Base-by-base conservation (phyloP, 345 rosid genomes). In the Salix koriyanagi region DNA sequence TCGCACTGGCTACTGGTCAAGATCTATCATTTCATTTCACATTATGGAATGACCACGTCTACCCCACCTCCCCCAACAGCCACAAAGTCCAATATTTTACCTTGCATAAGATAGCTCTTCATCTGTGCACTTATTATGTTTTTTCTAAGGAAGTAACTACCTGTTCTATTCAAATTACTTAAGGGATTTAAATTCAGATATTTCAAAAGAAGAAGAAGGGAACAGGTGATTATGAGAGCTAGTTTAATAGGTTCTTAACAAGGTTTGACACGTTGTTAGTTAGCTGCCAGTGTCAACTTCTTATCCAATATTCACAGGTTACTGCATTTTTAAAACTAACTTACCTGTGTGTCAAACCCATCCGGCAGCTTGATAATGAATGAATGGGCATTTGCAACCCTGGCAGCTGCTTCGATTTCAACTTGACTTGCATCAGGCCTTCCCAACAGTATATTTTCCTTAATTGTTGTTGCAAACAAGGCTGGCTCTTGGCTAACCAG, bases 401-500 rank as follows among this genome's bases (percentile, higher is more conserved):
- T 86, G 65, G 99, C 99, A 15, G 99, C 99, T 76, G 93, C 99
- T 67, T 95, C 99, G 0, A 95, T 81, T 85, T 95, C 99, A 5
- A 83, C 86, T 73, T 77, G 89, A 74, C 86, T 87, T 4, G 99
- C 96, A 68, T 89, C 96, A 1, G 99, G 94, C 79, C 99, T 90
- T 79, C 97, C 99, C 75, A 95, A 80, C 26, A 95, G 89, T 80
- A 95, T 91, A 79, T 95, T 95, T 76, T 95, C 99, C 84, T 87
- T 95, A 75, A 95, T 95, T 77, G 94, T 87, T 83, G 99, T 93
- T 1, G 99, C 99, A 46, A 95, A 95, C 21, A 95, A 79, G 7
- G 97, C 97, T 26, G 97, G 99, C 69, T 95, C 99, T 88, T 95
- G 99, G 86, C 99, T 95, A 67, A 95, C 99, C 11, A 95, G 96